A percentile compares a stretch with the other conserved stretches of the same genome.
These are phyloP conservation scores for Paspalum vaginatum DNA, from an alignment of 176 grass and related monocot genomes.

Conservation along the genomic window DNA sequence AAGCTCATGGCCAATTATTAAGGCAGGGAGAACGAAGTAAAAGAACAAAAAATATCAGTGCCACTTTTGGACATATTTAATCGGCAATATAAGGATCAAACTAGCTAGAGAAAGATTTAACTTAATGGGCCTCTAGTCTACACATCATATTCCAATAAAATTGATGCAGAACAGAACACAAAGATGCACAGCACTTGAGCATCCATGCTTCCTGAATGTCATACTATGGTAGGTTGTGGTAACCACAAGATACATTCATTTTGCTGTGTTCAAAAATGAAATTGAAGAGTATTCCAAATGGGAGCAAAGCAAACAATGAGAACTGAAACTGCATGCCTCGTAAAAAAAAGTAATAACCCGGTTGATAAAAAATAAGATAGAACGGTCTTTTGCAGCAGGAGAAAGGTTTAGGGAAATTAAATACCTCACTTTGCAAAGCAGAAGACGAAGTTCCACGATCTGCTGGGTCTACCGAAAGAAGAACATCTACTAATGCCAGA, in stretches of 20 bases:
- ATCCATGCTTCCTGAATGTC: not conserved
- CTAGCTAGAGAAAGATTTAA: not conserved
- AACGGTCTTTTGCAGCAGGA: not conserved
- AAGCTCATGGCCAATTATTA: not conserved
- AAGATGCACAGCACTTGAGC: not conserved
- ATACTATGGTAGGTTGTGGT: not conserved
- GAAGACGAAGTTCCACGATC: conserved; percentile 77
- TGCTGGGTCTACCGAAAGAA: conserved; percentile 94
- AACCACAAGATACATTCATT: not conserved
- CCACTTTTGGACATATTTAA: conserved; percentile 8
- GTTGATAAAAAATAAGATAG: conserved; percentile 14
- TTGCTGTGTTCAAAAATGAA: not conserved
- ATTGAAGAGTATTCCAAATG: conserved; percentile 1
- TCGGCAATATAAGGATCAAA: conserved; percentile 4
- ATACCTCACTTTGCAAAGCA: conserved; percentile 86
- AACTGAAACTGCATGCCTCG: not conserved
- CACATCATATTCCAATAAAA: conserved; percentile 24
- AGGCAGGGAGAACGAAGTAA: not conserved
- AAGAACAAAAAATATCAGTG: not conserved
- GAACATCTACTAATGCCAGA: conserved; percentile 78
- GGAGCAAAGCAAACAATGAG: not conserved
- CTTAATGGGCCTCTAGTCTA: not conserved
- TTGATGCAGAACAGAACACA: not conserved
- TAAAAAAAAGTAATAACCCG: conserved; percentile 7
- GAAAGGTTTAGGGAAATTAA: conserved; percentile 17